Conservation (phyloP, 2,329 filamentous ascomycete species). For the Alternaria tenuissima region DNA sequence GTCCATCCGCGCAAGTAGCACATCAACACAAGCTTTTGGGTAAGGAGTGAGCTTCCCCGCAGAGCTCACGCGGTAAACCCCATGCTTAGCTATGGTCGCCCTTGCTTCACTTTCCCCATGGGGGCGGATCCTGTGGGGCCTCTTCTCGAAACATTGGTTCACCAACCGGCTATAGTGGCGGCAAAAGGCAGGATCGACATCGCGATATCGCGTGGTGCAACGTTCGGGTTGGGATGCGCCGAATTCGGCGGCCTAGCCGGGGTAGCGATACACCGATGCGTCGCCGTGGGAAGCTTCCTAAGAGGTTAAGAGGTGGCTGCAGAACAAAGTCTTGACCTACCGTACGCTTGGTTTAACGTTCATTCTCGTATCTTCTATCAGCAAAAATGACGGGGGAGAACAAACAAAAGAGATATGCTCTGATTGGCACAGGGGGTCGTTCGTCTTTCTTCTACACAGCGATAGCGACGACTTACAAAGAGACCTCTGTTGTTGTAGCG, state of each 20-base stretch:
- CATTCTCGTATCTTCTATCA: neutral
- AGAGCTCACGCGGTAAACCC: neutral
- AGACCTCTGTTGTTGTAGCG: constrained; percentile 62
- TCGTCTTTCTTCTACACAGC: constrained; percentile 69
- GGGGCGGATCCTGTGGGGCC: constrained; percentile 16
- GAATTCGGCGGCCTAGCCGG: constrained; percentile 17
- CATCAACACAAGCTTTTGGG: constrained; percentile 1
- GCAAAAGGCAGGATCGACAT: constrained; percentile 18
- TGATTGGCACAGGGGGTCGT: constrained; percentile 67
- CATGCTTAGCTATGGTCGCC: neutral
- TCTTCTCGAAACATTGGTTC: neutral
- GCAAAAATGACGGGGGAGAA: constrained; percentile 20
- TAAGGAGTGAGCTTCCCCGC: constrained; percentile 16
- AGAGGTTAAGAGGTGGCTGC: constrained; percentile 14
- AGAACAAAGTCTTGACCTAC: constrained; percentile 3
- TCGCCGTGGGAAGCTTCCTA: constrained; percentile 7
- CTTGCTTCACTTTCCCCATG: constrained; percentile 12
- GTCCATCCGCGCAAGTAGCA: neutral
- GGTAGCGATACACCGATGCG: constrained; percentile 17
- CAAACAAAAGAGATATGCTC: constrained; percentile 55
- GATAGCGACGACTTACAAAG: constrained; percentile 62
- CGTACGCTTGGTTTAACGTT: neutral
- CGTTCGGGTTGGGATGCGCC: constrained; percentile 17
- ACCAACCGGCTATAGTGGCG: constrained; percentile 1
- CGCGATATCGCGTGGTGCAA: constrained; percentile 3